These are phyloP conservation scores for Rubus parviflorus DNA, from an alignment of 306 rosid species.

Conservation along the genomic window DNA sequence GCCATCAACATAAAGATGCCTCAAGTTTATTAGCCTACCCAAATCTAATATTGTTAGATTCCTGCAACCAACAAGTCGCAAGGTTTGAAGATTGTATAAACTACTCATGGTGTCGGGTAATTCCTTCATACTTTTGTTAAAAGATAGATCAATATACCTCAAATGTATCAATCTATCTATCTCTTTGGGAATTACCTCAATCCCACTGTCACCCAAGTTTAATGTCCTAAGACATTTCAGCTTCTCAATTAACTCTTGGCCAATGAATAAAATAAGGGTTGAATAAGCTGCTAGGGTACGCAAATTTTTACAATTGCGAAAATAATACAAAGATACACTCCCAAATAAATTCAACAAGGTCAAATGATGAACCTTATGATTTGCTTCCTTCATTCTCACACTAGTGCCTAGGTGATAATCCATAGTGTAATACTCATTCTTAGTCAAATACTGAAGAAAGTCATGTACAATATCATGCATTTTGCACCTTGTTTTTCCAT, in stretches of 20 bases:
- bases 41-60: background rate
- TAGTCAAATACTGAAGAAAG: background rate
- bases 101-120: background rate
- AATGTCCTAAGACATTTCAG: background rate
- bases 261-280: fast-evolving
- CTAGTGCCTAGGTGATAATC: background rate
- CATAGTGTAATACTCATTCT: background rate
- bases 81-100: slow-evolving; percentile 1
- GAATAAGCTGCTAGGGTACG: background rate
- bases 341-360: background rate
- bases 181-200: background rate
- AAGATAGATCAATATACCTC: slow-evolving; percentile 2
- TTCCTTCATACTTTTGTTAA: fast-evolving
- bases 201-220: background rate
- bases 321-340: fast-evolving
- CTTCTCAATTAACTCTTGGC: background rate
- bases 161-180: background rate
- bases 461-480: slow-evolving; percentile 7
- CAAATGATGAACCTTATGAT: background rate
- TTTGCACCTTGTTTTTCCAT: background rate
- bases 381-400: background rate
- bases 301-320: background rate
- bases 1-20: background rate
- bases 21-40: background rate
- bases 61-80: background rate